Percentiles rank a stretch among this genome's conserved stretches.
These are phyloP conservation scores for Artemisia tridentata DNA, from an alignment of 129 eudicot species.

Conservation along the genomic window DNA sequence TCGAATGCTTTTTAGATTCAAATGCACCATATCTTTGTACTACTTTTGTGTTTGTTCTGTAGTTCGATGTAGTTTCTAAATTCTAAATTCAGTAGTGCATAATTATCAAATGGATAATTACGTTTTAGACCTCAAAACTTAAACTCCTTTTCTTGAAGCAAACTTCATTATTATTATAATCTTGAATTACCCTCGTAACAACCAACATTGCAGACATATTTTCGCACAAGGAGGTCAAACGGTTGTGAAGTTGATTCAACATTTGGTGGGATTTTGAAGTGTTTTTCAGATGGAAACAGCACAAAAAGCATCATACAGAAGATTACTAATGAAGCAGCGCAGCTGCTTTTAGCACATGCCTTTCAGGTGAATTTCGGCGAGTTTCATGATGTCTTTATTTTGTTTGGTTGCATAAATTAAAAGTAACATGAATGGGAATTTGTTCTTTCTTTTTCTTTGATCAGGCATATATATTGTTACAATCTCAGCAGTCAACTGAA, in stretches of 20 bases:
- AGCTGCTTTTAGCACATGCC: slow-evolving; percentile 79
- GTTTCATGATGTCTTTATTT: not conserved
- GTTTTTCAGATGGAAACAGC: slow-evolving; percentile 55
- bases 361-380: slow-evolving; percentile 59
- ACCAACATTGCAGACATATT: slow-evolving; percentile 47
- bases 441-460: slow-evolving; percentile 11
- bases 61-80: not conserved
- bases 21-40: too few relatives aligned
- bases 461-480: slow-evolving; percentile 68
- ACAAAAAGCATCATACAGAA: slow-evolving; percentile 58
- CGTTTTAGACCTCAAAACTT: too few relatives aligned
- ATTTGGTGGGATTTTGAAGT: slow-evolving; percentile 63
- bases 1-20: not conserved
- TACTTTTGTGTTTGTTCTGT: not conserved
- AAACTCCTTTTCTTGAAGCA: not conserved
- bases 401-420: not conserved
- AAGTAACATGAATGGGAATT: not conserved
- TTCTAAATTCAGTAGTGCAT: too few relatives aligned
- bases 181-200: not conserved
- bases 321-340: slow-evolving; percentile 58
- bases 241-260: slow-evolving; percentile 47
- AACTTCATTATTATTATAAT: not conserved
- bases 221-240: slow-evolving; percentile 63
- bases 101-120: too few relatives aligned
- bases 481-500: slow-evolving; percentile 35